phyloP scores from a whole-genome alignment of 2,329 filamentous ascomycete genomes.

The Cercospora berteroae region DNA sequence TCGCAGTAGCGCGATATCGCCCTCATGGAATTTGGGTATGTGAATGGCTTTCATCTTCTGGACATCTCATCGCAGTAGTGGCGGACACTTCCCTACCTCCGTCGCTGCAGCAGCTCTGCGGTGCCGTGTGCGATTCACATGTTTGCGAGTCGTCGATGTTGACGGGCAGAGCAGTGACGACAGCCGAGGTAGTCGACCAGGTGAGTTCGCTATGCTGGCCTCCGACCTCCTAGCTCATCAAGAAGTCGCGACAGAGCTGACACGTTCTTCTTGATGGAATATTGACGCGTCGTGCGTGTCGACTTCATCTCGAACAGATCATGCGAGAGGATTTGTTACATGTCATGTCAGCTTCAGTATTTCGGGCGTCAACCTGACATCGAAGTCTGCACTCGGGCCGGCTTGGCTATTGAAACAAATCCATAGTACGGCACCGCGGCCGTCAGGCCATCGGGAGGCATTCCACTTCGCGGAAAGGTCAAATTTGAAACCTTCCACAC shows the following conservation, averaged over 20 bases:
- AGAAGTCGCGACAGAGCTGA: background rate
- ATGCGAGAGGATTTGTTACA: background rate
- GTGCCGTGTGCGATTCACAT: background rate
- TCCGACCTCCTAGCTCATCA: background rate
- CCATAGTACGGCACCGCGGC: conserved; percentile 6
- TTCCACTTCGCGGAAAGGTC: background rate
- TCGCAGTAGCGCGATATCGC: conserved; percentile 33
- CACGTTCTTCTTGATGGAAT: background rate
- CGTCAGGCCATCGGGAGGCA: conserved; percentile 2
- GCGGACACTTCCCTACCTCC: background rate
- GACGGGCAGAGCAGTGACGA: background rate
- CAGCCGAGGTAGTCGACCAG: conserved; percentile 12
- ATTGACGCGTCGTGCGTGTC: background rate
- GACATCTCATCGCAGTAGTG: background rate
- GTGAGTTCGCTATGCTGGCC: background rate
- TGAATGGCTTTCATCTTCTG: conserved; percentile 45
- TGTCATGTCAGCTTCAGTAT: background rate
- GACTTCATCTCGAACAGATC: background rate
- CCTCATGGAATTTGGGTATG: conserved; percentile 38
- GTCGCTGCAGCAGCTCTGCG: background rate
- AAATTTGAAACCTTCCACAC: conserved; percentile 3
- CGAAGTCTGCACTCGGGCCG: conserved; percentile 16
- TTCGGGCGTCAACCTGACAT: background rate
- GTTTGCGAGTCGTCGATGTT: background rate
- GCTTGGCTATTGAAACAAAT: conserved; percentile 17